Base-by-base conservation (phyloP, 352 stramenopile species). In the Globisporangium viniferum region DNA sequence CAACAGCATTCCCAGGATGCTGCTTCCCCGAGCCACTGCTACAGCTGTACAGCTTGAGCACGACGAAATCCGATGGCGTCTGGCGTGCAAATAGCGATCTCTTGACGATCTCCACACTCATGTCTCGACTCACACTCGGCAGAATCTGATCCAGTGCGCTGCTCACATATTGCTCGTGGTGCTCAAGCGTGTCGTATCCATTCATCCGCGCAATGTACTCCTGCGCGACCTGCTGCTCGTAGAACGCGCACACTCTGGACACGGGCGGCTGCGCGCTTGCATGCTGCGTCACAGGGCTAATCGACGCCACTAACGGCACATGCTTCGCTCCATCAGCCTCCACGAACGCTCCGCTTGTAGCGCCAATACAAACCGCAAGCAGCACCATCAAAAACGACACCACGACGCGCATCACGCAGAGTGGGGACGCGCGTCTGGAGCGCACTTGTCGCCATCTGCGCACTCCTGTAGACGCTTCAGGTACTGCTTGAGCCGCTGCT, bases 21-120 rank as follows among this genome's bases (percentile, higher is more conserved):
- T 5, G 8, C 22, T 20, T 46, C 55, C 18, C 7, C 7, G 44
- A 51, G 15, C 18, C 55, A 31, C 29, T 46, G 18, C 29, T 69
- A 44, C 84, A 92, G 24, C 67, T 70, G 68, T 81, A 91, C 3
- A 88, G 62, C 55, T 72, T 73, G 41, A 90, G 56, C 12, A 88
- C 59, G 1, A 91, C 84, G 48, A 92, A 92, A 72, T 92, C 82
- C 33, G 82, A 91, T 15, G 84, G 84, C 4, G 71, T 67, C 22
- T 78, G 60, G 7, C 29, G 64, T 2, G 74, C 72, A 27, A 80
- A 81, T 14, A 27, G 29, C 29, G 73, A 76, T 5, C 82, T 71
- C 35, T 24, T 18, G 15, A 60, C 39, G 41, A 89, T 70, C 6
- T 44, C 51, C 20, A 67, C 29, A 0, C 66, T 33, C 22, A 62